phyloP scores from a whole-genome alignment of 352 stramenopile genomes.

The Globisporangium spiculum region DNA sequence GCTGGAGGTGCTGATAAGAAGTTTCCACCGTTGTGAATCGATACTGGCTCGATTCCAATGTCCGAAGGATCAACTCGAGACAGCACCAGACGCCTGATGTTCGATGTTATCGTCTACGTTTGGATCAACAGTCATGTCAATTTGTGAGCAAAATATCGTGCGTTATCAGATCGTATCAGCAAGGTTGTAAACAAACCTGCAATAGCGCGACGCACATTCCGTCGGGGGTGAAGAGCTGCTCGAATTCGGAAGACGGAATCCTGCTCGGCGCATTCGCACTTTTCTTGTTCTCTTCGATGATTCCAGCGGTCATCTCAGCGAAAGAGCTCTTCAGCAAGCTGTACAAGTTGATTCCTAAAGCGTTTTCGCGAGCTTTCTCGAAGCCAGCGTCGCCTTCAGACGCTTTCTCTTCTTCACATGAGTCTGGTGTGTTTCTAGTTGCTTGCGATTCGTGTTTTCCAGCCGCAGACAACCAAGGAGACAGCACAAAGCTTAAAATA shows the following conservation, averaged over 20 bases:
- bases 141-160: background rate
- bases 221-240: conserved; percentile 48
- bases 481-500: conserved; percentile 54
- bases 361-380: background rate
- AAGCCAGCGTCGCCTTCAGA: conserved; percentile 4
- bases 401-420: conserved; percentile 25
- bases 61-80: conserved; percentile 74
- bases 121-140: conserved; percentile 6
- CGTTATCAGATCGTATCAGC: background rate
- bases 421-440: conserved; percentile 11
- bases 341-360: conserved; percentile 14
- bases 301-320: conserved; percentile 9
- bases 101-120: conserved; percentile 69
- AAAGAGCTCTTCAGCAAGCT: conserved; percentile 19
- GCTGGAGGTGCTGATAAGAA: conserved; percentile 56
- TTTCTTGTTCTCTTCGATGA: conserved; percentile 3
- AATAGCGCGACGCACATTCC: conserved; percentile 68
- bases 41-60: conserved; percentile 56
- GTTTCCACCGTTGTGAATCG: conserved; percentile 34
- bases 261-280: background rate
- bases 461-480: conserved; percentile 41
- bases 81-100: conserved; percentile 78
- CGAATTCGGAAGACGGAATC: conserved; percentile 7
- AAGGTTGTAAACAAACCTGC: conserved; percentile 28
- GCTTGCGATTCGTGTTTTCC: background rate